Base-by-base conservation (phyloP, 2,329 filamentous ascomycete genomes). In the Orbilia ellipsospora region DNA sequence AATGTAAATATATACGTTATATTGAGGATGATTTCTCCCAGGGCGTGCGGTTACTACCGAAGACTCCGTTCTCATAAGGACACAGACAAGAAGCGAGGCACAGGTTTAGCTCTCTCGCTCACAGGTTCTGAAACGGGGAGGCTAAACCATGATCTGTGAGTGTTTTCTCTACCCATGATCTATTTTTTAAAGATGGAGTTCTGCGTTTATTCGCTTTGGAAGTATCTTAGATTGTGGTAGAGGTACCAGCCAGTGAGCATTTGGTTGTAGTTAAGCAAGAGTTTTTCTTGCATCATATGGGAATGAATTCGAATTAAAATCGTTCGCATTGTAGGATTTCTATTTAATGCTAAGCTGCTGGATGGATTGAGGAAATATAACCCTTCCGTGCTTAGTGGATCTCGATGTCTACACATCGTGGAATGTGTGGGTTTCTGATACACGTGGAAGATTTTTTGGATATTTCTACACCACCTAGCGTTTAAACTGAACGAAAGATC, bases 21-120 rank as follows among this genome's bases (percentile, higher is more conserved):
- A 6, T 23, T 28, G 18, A 50, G 57, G 57, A 61, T 6, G 26
- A 6, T 50, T 26, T 3, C 44, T 12, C 20, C n/a, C 4, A 16
- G 13, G 31, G 26, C 18, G 18, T 50, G 23, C 57, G 57, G 57
- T 61, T 50, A 36, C 42, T 50, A 4, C 57, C 57, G 57, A 61
- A 15, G 16, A 20, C 42, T 61, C 57, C 57, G 40, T 42, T 36
- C 18, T 4, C 36, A 44, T 26, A 15, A 50, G 57, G 44, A 50
- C 42, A 57, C 31, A 7, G 4, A 12, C 13, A 18, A 13, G 13
- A 48, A 48, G 44, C 44, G 44, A 48, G 44, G 31, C 31, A 36
- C 13, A 48, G 44, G 13, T 48, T n/a, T 15, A 48, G 44, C 13
- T 6, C 16, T 48, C 3, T 10, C 7, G 13, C 13, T 48, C 16